Conservation (phyloP, 306 rosid genomes). For the Prunus kanzakura region DNA sequence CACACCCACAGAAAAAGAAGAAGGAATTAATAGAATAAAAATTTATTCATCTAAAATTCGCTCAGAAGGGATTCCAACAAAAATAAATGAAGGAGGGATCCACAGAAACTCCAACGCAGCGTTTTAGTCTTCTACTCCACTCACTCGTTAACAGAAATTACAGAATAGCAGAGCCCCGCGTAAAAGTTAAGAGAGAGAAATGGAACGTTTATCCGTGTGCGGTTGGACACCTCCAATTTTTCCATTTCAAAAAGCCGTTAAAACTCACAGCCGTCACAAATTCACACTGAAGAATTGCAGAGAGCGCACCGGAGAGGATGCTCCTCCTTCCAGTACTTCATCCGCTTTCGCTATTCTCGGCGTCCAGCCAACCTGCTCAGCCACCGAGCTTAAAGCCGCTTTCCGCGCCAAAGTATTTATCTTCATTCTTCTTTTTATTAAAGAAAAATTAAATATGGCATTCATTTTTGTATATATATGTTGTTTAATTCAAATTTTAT, state of each 20-base stretch:
- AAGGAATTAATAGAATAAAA: too few relatives aligned
- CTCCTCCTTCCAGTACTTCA: conserved; percentile 41
- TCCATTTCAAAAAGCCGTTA: conserved; percentile 35
- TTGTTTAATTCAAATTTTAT: background rate
- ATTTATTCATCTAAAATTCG: too few relatives aligned
- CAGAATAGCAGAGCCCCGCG: background rate
- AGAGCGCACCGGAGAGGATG: conserved; percentile 26
- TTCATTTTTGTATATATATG: background rate
- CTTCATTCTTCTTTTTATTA: background rate
- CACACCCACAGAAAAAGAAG: too few relatives aligned
- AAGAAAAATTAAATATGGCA: background rate
- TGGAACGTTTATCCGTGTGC: conserved; percentile 34
- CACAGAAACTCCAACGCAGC: background rate
- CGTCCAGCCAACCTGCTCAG: conserved; percentile 56
- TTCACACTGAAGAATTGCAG: conserved; percentile 31
- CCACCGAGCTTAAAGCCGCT: conserved; percentile 69
- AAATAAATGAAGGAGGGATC: background rate
- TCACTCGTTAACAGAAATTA: background rate
- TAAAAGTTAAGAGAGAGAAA: conserved; percentile 2
- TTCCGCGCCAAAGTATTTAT: conserved; percentile 68
- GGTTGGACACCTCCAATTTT: conserved; percentile 19
- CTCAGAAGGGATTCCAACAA: too few relatives aligned
- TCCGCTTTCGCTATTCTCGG: conserved; percentile 69
- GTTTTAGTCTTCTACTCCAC: background rate
- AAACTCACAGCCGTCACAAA: background rate